Percentiles rank a stretch among this genome's conserved stretches.
Evolutionary conservation across 2,329 filamentous ascomycete species (phyloP).

Genomic region (Didymella keratinophila): DNA sequence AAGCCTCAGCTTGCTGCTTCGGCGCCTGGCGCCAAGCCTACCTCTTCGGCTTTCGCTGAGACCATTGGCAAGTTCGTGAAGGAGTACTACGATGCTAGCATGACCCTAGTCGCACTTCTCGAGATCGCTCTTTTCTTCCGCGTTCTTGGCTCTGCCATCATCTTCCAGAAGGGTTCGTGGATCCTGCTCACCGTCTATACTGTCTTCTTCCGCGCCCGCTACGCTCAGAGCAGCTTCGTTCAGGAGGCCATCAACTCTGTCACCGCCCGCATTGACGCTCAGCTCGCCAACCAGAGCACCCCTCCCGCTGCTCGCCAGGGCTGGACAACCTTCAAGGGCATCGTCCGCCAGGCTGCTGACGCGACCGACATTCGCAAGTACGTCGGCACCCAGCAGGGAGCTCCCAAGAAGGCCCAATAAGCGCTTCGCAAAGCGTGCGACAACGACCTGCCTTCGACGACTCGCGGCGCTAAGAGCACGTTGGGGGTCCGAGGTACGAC

Average conservation of each 20-base stretch:
- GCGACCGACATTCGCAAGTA: constrained; percentile 81
- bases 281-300: constrained; percentile 85
- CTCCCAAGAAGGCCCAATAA: constrained; percentile 70
- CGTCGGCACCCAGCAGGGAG: constrained; percentile 61
- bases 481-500: constrained; percentile 29
- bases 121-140: constrained; percentile 90
- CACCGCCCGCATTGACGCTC: constrained; percentile 77
- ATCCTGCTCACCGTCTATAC: constrained; percentile 87
- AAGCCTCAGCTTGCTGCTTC: constrained; percentile 69
- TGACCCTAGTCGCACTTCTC: constrained; percentile 88
- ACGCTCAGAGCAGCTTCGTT: constrained; percentile 90
- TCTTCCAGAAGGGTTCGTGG: constrained; percentile 93
- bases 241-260: constrained; percentile 79
- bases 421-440: constrained; percentile 20
- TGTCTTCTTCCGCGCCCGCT: constrained; percentile 88
- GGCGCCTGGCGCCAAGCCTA: constrained; percentile 61
- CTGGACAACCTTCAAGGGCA: constrained; percentile 81
- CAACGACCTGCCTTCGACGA: constrained; percentile 28
- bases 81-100: constrained; percentile 95
- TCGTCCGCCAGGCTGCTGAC: constrained; percentile 76
- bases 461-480: constrained; percentile 21
- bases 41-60: constrained; percentile 74
- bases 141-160: constrained; percentile 77
- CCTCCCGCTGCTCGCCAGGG: constrained; percentile 79
- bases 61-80: constrained; percentile 93